These are phyloP conservation scores for Nitzschia palea DNA, from an alignment of 108 stramenopile genomes.

Conservation along the genomic window DNA sequence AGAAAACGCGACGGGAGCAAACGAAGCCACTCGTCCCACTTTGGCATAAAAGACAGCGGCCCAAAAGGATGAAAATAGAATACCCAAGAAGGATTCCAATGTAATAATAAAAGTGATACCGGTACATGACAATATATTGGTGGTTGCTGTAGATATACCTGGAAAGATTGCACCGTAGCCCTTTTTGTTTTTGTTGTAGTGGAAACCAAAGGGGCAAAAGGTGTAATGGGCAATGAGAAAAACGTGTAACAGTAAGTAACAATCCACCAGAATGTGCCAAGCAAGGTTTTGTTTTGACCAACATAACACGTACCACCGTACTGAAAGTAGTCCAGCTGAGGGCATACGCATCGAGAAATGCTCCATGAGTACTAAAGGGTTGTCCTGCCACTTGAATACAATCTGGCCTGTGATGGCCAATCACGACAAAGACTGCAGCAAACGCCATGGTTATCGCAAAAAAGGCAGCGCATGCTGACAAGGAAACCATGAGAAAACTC, in stretches of 20 bases:
- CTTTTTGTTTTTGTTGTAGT: no score
- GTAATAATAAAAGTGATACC: slow-evolving; percentile 56
- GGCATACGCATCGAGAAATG: slow-evolving; percentile 49
- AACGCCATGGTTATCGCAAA: slow-evolving; percentile 17
- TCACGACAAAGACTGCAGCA: neutral
- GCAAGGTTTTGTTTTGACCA: no score
- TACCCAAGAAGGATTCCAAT: slow-evolving; percentile 69
- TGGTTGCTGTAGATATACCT: slow-evolving; percentile 23
- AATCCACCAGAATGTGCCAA: no score
- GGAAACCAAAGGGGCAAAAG: no score
- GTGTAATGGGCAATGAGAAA: no score
- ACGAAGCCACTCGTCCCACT: slow-evolving; percentile 53
- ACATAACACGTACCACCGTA: slow-evolving; percentile 48
- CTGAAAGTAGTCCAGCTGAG: slow-evolving; percentile 61
- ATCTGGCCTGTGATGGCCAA: slow-evolving; percentile 9
- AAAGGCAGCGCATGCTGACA: slow-evolving; percentile 27
- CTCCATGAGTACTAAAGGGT: slow-evolving; percentile 11
- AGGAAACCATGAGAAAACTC: slow-evolving; percentile 29
- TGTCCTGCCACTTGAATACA: slow-evolving; percentile 41
- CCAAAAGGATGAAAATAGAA: slow-evolving; percentile 64
- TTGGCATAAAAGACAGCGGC: slow-evolving; percentile 77
- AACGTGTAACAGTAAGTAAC: no score
- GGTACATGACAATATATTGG: slow-evolving; percentile 38
- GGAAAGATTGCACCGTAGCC: slow-evolving; percentile 52
- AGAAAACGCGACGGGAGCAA: slow-evolving; percentile 59